These are phyloP conservation scores for Haematococcus sp. DNA, from an alignment of 139 green algal genomes.

Conservation along the genomic window DNA sequence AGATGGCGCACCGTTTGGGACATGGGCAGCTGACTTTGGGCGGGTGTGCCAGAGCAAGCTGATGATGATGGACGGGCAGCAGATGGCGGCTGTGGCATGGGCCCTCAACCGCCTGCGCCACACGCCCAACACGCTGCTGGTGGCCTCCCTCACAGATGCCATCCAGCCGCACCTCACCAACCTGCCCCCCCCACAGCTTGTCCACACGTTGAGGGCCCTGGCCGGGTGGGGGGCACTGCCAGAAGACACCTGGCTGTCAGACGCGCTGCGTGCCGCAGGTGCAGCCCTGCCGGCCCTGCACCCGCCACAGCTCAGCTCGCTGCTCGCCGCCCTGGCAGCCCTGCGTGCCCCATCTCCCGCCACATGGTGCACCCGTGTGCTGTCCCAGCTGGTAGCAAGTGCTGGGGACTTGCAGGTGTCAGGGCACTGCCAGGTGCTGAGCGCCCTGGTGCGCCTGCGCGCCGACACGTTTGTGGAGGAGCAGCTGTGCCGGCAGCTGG, in stretches of 20 bases:
- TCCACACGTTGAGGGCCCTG: not conserved
- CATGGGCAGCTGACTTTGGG: not conserved
- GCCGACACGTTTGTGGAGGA: not conserved
- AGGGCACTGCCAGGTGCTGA: conserved; percentile 4
- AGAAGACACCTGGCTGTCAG: not conserved
- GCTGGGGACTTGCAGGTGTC: not conserved
- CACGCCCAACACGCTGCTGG: not conserved
- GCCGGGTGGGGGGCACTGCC: not conserved
- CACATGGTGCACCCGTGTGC: not conserved
- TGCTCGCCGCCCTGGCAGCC: not conserved
- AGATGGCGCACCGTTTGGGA: no score
- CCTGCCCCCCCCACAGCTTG: not conserved
- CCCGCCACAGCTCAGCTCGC: not conserved
- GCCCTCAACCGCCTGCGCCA: not conserved
- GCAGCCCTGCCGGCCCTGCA: not conserved
- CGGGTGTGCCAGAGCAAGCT: conserved; percentile 2
- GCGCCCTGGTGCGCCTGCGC: not conserved
- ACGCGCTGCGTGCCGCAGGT: not conserved
- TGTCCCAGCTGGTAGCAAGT: not conserved
- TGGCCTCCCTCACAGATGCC: not conserved
- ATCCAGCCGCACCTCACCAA: not conserved
- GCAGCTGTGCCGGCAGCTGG: not conserved
- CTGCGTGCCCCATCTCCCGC: not conserved
- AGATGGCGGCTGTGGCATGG: not conserved
- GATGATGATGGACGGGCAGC: not conserved